Conservation (phyloP, 306 rosid genomes). For the Arachis stenosperma region DNA sequence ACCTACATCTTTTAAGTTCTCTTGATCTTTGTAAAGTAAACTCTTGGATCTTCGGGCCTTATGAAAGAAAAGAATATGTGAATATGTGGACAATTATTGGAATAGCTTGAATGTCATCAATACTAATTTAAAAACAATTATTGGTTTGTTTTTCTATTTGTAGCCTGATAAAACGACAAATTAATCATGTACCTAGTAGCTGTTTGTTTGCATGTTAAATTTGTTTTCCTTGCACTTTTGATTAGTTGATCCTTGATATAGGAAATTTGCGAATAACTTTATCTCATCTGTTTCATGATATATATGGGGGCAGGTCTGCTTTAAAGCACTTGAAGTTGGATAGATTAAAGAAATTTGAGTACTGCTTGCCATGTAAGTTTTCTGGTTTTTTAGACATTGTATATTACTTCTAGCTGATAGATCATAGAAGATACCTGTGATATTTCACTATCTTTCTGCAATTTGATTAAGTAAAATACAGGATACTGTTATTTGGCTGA, state of each 20-base stretch:
- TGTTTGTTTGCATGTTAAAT: conserved; percentile 23
- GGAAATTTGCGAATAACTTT: conserved; percentile 12
- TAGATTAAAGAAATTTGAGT: conserved; percentile 79
- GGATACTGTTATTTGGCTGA: conserved; percentile 10
- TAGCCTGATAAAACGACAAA: neutral
- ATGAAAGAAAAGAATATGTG: conserved; percentile 1
- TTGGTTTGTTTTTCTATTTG: neutral
- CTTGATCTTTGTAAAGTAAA: neutral
- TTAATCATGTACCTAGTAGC: conserved; percentile 2
- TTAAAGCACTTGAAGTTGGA: conserved; percentile 84
- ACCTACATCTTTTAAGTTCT: neutral
- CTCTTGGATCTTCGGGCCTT: neutral
- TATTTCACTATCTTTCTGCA: neutral
- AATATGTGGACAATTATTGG: neutral
- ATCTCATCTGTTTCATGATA: conserved; percentile 27
- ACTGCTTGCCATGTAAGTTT: conserved; percentile 88
- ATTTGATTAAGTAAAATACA: conserved; percentile 6
- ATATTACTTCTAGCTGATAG: neutral
- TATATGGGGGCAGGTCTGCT: conserved; percentile 64
- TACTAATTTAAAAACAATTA: neutral
- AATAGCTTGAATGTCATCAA: neutral
- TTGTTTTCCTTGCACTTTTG: neutral
- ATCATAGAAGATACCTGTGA: conserved; percentile 3
- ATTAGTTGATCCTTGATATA: conserved; percentile 2
- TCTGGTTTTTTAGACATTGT: neutral